phyloP scores from a whole-genome alignment of 345 rosid species.

The Melaleuca quinquenervia region DNA sequence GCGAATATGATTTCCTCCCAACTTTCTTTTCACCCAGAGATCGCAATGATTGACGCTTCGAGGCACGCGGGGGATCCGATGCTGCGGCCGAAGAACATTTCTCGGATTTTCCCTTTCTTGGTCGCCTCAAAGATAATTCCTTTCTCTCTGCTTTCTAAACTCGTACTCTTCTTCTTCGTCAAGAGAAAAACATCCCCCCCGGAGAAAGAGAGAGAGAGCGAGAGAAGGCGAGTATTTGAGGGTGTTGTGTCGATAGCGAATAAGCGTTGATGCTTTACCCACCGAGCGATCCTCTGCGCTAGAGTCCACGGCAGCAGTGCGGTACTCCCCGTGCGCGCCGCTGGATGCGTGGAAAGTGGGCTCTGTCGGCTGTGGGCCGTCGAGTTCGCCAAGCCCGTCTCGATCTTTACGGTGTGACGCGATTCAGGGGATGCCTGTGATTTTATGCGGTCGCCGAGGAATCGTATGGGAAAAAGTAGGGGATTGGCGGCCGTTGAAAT shows the following conservation, averaged over 20 bases:
- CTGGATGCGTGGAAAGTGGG: background rate
- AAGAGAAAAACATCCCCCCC: background rate
- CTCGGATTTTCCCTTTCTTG: background rate
- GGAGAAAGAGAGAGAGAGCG: background rate
- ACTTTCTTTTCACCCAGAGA: background rate
- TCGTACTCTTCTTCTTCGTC: background rate
- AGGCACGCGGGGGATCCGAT: background rate
- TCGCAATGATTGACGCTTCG: background rate
- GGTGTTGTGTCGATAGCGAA: slow-evolving; percentile 15
- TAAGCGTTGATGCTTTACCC: slow-evolving; percentile 14
- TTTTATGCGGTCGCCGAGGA: background rate
- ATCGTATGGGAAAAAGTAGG: background rate
- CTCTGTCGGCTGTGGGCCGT: background rate
- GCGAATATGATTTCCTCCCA: background rate
- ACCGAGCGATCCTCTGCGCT: slow-evolving; percentile 3
- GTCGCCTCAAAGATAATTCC: background rate
- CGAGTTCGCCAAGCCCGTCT: background rate
- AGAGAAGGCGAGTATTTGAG: background rate
- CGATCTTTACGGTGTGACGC: background rate
- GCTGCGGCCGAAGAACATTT: background rate
- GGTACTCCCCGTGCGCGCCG: background rate
- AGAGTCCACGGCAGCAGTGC: background rate
- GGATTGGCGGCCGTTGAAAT: background rate
- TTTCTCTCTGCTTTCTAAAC: background rate
- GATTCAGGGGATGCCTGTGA: background rate